Evolutionary conservation across 176 grass and related monocot species (phyloP), one percentile per base, ranked within the genome.

Genomic region (Bothriochloa decipiens): DNA sequence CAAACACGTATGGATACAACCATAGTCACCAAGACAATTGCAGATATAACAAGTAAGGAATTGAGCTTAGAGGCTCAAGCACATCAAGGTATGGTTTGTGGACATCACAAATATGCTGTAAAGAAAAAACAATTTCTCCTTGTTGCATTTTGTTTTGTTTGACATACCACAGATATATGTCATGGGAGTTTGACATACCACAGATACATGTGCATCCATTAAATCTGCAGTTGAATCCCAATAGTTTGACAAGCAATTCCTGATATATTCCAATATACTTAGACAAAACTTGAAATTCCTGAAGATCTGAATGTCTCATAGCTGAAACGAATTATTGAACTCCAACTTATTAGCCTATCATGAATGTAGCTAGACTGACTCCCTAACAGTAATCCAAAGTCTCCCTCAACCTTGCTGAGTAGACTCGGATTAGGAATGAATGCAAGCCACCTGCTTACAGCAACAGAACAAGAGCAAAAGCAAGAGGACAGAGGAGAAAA

Each of bases 151-250:
- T 68, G 17, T 66, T 69, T 50, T 68, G 28, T 50, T 50, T 53
- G 27, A 36, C 64, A 69, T 22, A 16, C 43, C 28, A 68, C 26
- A 52, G 16, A 68, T 68, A 11, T 49, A 80, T 49, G 11, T 15
- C 17, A 70, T 70, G 8, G 49, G n/a, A 29, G 13, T 58, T 32
- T 45, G 36, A n/a, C 18, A 35, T 49, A 18, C 27, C 46, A 68
- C 68, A 80, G 6, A 80, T 6, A 68, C 60, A 65, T 1, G 23
- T 20, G n/a, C 68, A 72, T 18, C n/a, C 9, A 32, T 18, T 7
- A 82, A 29, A 77, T 68, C 23, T 77, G 23, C 28, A 53, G 47
- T 58, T 53, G 18, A 57, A 41, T 29, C 63, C 15, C 23, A 78
- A 23, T 46, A 61, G 55, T 23, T 78, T 78, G 65, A 55, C 18